Evolutionary conservation across 2,329 filamentous ascomycete species (phyloP), one percentile per base, ranked within the genome.

Genomic region (Monosporascus sp.): DNA sequence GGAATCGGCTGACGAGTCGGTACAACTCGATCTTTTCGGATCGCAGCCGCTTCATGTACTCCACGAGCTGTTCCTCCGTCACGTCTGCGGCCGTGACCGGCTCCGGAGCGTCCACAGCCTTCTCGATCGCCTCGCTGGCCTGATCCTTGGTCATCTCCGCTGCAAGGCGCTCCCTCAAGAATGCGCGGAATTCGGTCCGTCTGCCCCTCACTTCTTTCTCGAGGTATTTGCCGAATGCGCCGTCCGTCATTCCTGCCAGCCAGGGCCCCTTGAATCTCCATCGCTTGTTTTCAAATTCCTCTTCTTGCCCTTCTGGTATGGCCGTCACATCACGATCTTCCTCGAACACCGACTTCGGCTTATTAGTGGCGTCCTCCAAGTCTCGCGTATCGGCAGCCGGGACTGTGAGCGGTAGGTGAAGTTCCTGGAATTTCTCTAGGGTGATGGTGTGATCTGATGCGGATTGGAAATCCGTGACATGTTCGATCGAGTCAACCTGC

Each of bases 391-490:
- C 40, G 5, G 49, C 37, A 14, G 46, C 17, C 1, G 80, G 79
- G 1, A 83, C 75, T 18, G 85, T 80, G 55, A 96, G 74, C 6
- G 89, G 84, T 51, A 96, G 73, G 54, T 83, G 80, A 68, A 97
- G 78, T 69, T 96, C 89, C 68, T 91, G 87, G 75, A 88, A 97
- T 76, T 97, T 97, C 66, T 85, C 78, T 52, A 95, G 76, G 7
- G 90, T 91, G 61, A 91, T 75, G 50, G 86, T 82, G 71, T 96
- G 90, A 69, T 96, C 90, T 53, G 86, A 82, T 0, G 91, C 88
- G 38, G 89, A 91, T 58, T 84, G 79, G 71, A 91, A 97, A 66
- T 97, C 91, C 66, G 92, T 96, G 61, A 97, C 80, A 68, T 91
- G 88, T 72, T 97, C 91, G 62, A 85, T 81, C 2, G 90, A 89